phyloP scores from a whole-genome alignment of 176 grass and related monocot genomes.

The Tillandsia leiboldiana region DNA sequence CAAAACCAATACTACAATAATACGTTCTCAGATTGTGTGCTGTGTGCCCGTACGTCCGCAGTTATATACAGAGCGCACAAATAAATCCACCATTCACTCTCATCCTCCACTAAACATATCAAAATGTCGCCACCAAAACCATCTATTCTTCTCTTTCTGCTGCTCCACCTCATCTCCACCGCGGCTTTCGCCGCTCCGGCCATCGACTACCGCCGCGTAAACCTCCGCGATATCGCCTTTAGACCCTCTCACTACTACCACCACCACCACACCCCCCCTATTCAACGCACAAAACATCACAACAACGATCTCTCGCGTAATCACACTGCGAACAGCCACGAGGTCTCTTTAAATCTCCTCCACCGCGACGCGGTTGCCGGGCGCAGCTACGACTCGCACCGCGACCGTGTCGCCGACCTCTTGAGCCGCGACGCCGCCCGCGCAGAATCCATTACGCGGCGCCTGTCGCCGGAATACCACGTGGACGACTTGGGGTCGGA shows the following conservation, averaged over 20 bases:
- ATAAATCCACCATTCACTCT: constrained; percentile 37
- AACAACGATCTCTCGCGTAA: neutral
- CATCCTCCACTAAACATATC: neutral
- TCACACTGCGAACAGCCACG: neutral
- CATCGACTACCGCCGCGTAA: constrained; percentile 39
- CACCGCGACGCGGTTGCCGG: constrained; percentile 50
- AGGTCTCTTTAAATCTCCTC: constrained; percentile 34
- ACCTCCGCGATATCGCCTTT: constrained; percentile 21
- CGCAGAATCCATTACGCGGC: constrained; percentile 15
- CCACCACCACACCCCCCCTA: neutral
- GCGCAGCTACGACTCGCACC: constrained; percentile 24
- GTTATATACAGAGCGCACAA: neutral
- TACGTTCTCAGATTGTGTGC: too few relatives aligned
- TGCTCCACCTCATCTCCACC: constrained; percentile 21
- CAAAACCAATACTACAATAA: too few relatives aligned
- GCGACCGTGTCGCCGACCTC: constrained; percentile 18
- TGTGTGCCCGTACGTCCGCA: too few relatives aligned
- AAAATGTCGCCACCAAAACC: neutral
- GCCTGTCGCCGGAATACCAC: constrained; percentile 26
- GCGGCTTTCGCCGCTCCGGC: constrained; percentile 12
- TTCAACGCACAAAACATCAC: neutral
- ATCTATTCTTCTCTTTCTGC: constrained; percentile 17
- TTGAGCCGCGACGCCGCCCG: constrained; percentile 33
- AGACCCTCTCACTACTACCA: neutral
- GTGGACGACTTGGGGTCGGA: constrained; percentile 43